These are phyloP conservation scores for Lepidium sativum DNA, from an alignment of 345 rosid genomes.

Conservation along the genomic window DNA sequence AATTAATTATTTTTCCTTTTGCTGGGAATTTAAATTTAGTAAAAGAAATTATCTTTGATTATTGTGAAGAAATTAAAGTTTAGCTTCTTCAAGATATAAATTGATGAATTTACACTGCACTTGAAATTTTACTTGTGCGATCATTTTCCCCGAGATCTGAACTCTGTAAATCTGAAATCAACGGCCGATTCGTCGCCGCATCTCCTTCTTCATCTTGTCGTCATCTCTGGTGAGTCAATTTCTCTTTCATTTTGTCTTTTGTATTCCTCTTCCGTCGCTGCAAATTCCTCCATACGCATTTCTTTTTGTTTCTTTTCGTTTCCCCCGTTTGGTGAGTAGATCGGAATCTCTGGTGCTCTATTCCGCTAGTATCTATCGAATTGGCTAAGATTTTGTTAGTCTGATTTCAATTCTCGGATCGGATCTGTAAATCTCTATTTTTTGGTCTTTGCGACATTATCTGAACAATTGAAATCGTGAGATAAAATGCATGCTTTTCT, in stretches of 20 bases:
- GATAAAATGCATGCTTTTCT: not conserved
- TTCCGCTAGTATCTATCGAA: not conserved
- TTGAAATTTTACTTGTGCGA: constrained; percentile 2
- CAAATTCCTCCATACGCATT: not conserved
- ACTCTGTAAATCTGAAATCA: constrained; percentile 1
- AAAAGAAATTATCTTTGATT: not conserved
- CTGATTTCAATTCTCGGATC: not conserved
- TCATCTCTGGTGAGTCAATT: not conserved
- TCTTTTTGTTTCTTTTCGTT: not conserved
- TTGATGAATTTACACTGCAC: not conserved
- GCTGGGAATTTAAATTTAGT: not conserved
- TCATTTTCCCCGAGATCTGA: constrained; percentile 9
- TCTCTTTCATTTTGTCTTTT: not conserved
- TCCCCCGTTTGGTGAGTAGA: constrained; percentile 7
- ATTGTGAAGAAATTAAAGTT: not conserved
- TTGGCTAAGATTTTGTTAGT: not conserved
- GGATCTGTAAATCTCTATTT: constrained; percentile 2
- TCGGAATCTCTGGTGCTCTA: not conserved
- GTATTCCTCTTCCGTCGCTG: not conserved
- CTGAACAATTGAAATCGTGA: not conserved
- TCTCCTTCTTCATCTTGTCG: not conserved
- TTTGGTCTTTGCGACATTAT: not conserved
- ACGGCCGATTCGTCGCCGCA: not conserved
- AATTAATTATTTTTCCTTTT: not conserved
- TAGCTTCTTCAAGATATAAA: not conserved